Evolutionary conservation across 352 stramenopile species (phyloP).

Genomic region (Phytopythium oedochilum): DNA sequence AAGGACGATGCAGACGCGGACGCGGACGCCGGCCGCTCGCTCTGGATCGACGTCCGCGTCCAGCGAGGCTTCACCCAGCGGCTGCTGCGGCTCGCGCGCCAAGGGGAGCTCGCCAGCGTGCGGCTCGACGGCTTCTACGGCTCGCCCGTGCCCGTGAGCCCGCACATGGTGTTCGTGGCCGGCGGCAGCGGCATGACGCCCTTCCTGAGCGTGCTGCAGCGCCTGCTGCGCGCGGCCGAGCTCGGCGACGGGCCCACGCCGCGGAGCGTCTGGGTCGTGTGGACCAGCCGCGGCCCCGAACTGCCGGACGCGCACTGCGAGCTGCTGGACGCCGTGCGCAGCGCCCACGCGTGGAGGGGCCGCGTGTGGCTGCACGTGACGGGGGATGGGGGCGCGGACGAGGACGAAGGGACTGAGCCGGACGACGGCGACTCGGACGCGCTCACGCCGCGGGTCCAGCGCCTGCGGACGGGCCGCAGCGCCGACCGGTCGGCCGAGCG

Average conservation of each 20-base stretch:
- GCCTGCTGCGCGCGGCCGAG: conserved; percentile 18
- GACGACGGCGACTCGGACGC: conserved; percentile 21
- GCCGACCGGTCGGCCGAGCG: conserved; percentile 14
- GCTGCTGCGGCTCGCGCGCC: conserved; percentile 41
- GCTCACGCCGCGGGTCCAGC: conserved; percentile 22
- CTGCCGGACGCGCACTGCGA: conserved; percentile 36
- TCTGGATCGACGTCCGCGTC: conserved; percentile 56
- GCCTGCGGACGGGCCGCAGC: conserved; percentile 28
- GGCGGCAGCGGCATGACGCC: conserved; percentile 71
- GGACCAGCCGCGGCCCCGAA: conserved; percentile 45
- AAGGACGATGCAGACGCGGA: neutral
- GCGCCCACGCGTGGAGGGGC: conserved; percentile 35
- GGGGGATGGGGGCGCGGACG: conserved; percentile 17
- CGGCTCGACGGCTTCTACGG: conserved; percentile 74
- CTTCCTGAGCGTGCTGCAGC: conserved; percentile 61
- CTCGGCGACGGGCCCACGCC: conserved; percentile 10
- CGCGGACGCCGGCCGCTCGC: conserved; percentile 19
- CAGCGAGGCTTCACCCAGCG: conserved; percentile 53
- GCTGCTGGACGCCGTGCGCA: conserved; percentile 37
- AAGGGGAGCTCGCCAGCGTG: conserved; percentile 32
- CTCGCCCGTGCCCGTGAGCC: conserved; percentile 32
- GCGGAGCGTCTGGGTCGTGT: conserved; percentile 44
- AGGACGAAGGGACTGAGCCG: conserved; percentile 30
- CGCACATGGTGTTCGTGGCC: conserved; percentile 65
- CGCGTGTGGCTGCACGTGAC: conserved; percentile 49